A percentile compares a stretch with the other conserved stretches of the same genome.
These are phyloP conservation scores for Ormosia emarginata DNA, from an alignment of 306 rosid species.

Conservation along the genomic window DNA sequence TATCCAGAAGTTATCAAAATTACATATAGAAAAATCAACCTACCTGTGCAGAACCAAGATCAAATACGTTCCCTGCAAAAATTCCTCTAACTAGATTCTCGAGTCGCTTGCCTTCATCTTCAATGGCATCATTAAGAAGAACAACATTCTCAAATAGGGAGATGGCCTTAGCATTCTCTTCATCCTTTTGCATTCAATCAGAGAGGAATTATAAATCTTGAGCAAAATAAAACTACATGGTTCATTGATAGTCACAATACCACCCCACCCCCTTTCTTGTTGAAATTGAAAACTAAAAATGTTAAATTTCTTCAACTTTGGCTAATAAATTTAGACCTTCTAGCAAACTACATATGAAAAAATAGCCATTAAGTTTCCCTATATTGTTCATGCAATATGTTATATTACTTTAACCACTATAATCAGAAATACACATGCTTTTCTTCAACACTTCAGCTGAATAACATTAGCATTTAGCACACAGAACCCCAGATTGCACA, in stretches of 20 bases:
- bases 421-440: background rate
- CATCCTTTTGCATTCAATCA: constrained; percentile 48
- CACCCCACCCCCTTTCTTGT: background rate
- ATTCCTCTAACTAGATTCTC: constrained; percentile 86
- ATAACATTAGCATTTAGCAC: background rate
- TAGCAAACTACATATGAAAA: background rate
- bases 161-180: constrained; percentile 90
- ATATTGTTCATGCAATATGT: background rate
- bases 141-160: constrained; percentile 67
- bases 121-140: constrained; percentile 71
- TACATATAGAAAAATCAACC: constrained; percentile 19
- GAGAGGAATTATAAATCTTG: background rate
- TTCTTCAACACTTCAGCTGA: constrained; percentile 8
- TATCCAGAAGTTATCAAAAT: constrained; percentile 11
- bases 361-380: background rate
- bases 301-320: constrained; percentile 10
- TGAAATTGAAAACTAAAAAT: background rate
- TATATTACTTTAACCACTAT: background rate
- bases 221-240: constrained; percentile 12
- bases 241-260: constrained; percentile 3
- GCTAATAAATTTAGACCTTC: background rate
- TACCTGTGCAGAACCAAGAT: constrained; percentile 94
- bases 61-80: constrained; percentile 93
- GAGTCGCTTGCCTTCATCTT: constrained; percentile 74
- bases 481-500: background rate